Conservation (phyloP, 2,329 filamentous ascomycete genomes). For the Pseudogymnoascus destructans region DNA sequence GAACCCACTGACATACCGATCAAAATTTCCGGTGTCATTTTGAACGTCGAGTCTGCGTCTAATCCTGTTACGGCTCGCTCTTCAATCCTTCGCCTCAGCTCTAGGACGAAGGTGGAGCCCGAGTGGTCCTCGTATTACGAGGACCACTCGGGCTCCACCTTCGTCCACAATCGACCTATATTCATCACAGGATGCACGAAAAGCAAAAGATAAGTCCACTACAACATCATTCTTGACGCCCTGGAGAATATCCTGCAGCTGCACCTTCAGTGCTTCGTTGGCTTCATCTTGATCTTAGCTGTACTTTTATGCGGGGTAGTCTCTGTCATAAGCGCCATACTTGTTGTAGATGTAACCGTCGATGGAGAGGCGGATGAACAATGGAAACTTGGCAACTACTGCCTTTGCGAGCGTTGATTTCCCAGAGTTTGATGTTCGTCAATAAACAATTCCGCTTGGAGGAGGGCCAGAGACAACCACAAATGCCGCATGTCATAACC, state of each 20-base stretch:
- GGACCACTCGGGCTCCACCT: not conserved
- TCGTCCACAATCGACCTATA: not conserved
- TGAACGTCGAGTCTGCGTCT: not conserved
- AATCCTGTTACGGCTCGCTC: not conserved
- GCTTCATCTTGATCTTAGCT: not conserved
- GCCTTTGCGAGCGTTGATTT: not conserved
- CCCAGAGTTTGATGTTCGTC: not conserved
- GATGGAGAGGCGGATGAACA: constrained; percentile 3
- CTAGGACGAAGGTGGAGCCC: too few species aligned
- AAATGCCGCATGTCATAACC: not conserved
- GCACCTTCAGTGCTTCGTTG: not conserved
- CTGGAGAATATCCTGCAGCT: not conserved
- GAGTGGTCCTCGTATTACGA: too few species aligned
- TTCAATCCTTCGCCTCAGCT: not conserved
- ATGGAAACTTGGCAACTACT: not conserved
- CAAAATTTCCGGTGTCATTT: not conserved
- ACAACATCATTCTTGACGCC: not conserved
- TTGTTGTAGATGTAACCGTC: constrained; percentile 2
- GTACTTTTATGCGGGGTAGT: not conserved
- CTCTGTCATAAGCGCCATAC: not conserved
- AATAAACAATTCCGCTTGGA: not conserved
- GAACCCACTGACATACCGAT: not conserved
- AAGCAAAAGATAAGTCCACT: not conserved
- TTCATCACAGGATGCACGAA: not conserved
- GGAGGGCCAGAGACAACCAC: not conserved